Evolutionary conservation across 805 yeast genomes (phyloP), one percentile per base, ranked within the genome.

Genomic region (Zygosaccharomyces bailii): DNA sequence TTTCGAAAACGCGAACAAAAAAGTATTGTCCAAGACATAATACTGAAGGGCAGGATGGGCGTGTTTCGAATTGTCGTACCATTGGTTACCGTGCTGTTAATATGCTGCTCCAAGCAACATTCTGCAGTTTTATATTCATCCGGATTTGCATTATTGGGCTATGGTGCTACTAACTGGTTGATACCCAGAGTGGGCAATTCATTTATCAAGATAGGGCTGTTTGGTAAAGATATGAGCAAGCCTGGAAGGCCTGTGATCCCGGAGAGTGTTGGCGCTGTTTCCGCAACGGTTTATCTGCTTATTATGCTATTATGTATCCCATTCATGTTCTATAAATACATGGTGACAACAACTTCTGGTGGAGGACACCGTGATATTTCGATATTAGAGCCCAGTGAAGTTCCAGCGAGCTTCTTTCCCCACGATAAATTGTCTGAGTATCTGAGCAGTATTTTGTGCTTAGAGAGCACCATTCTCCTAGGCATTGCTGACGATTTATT

Each of bases 401-500:
- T 47, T 5, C 41, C 36, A 10, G 42, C 43, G 4, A 57, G 48
- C 14, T 48, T 67, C 10, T 88, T 89, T 60, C 95, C 96, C 3
- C 93, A 86, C 57, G 80, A 78, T 50, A 86, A 84, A 63, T 71
- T 93, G 42, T 83, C 96, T 0, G 95, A 88, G 52, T 93, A 83
- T 64, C 73, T 93, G 52, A 81, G 95, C 56, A 95, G 95, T 4
- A 71, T 91, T 7, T 67, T 93, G 48, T 87, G 95, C 49, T 67
- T 93, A 38, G 88, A 88, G 66, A 79, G 88, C 52, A 90, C 93
- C 63, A 74, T 89, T 11, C 69, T 93, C 34, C 70, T 93, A 34
- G 99, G 99, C 0, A 73, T 93, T 23, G 84, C 95, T 38, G 99
- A 93, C 65, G 99, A 93, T 69, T 72, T 93, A 56, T 93, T 93